phyloP scores from a whole-genome alignment of 169 alveolate genomes.

The Eimeria maxima region DNA sequence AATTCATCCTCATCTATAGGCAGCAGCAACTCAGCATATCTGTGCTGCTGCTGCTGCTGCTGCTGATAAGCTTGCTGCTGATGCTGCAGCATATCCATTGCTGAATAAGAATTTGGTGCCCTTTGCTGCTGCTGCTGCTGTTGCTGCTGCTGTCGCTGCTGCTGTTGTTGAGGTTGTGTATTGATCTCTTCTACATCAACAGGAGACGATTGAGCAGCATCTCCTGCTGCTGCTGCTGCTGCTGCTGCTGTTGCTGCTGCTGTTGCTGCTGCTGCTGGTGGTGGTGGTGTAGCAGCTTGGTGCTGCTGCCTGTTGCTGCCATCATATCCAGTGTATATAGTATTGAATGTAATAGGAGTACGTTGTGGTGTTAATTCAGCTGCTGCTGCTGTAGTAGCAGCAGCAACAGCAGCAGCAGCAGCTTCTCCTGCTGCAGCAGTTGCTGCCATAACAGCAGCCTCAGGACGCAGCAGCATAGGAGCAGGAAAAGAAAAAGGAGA shows the following conservation, averaged over 20 bases:
- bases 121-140: conserved; percentile 7
- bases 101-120: not conserved
- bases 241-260: no score
- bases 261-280: no score
- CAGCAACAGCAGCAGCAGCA: not conserved
- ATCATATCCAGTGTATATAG: no score
- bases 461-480: conserved; percentile 7
- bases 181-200: no score
- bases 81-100: conserved; percentile 2
- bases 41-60: no score
- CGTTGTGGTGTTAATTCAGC: not conserved
- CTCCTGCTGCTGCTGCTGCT: conserved; percentile 27
- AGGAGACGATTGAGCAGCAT: no score
- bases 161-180: not conserved
- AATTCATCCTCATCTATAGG: not conserved
- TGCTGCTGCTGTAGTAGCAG: not conserved
- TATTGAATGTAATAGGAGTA: no score
- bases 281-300: not conserved
- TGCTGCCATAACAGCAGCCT: no score
- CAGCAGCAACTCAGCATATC: not conserved
- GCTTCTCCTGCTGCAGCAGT: conserved; percentile 32
- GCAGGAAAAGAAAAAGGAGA: conserved; percentile 71
- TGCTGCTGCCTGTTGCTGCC: not conserved
- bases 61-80: not conserved
- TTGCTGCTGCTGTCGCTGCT: conserved; percentile 56